Base-by-base conservation (phyloP, 257 asterid genomes). In the Gynochthodes officinalis region DNA sequence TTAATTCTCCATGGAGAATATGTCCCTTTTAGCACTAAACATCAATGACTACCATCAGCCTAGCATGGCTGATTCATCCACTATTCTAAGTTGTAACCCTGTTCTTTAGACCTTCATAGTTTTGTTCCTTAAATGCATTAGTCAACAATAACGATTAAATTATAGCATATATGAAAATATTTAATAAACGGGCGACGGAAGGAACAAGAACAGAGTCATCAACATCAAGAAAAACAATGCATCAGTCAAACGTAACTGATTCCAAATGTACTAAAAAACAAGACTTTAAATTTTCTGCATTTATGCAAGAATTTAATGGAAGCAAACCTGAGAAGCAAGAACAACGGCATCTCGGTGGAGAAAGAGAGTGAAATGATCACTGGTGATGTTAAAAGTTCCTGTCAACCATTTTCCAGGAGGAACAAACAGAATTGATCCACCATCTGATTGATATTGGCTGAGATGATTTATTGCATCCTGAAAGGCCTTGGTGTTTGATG, bases 401-500 rank as follows among this genome's bases (percentile, higher is more conserved):
- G 99, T 95, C 73, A 95, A 68, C 98, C 98, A 95, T 65, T 82
- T 92, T 15, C 98, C 99, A 0, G 96, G 86, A 10, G 99, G 98
- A 28, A 95, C 96, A 58, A 81, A 92, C 19, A 95, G 93, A 76
- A 86, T 63, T 16, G 98, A 81, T 32, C 99, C 98, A 4, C 99
- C 99, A 33, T 87, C 82, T 0, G 86, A 77, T 71, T 69, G 86
- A 42, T 70, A 91, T 76, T 76, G 89, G 74, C 92, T 66, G 57
- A 95, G 87, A 58, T 84, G 73, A 73, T 81, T 84, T 13, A 95
- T 42, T 75, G 98, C 99, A 4, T 86, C 72, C 81, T 77, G 82
- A 75, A 95, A 91, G 16, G 92, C 98, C 60, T 70, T 67, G 0
- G 97, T 92, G 11, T 95, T 95, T 72, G 81, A 85, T 55, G 97